These are phyloP conservation scores for Aspergillus brunneoviolaceus DNA, from an alignment of 2,329 filamentous ascomycete species.

Conservation along the genomic window DNA sequence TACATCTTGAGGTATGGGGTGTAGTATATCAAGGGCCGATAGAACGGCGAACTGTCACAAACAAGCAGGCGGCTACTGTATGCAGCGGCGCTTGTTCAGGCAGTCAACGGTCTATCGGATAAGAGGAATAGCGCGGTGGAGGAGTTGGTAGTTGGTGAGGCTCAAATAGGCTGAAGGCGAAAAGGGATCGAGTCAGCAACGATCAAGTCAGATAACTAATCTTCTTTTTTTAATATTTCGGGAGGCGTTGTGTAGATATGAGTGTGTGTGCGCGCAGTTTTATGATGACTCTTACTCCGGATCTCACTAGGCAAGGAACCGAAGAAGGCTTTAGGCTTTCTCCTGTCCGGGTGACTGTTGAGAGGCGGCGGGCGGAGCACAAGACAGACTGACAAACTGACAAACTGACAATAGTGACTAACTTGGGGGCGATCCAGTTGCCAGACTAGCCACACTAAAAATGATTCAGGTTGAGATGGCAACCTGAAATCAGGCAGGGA, in stretches of 20 bases:
- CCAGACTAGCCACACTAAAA: slow-evolving; percentile 7
- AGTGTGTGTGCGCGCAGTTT: slow-evolving; percentile 6
- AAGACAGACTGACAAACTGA: not conserved
- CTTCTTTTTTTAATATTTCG: slow-evolving; percentile 11
- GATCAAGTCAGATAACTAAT: slow-evolving; percentile 2
- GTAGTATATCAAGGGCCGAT: slow-evolving; percentile 28
- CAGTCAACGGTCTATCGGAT: slow-evolving; percentile 27
- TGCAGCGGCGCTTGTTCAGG: slow-evolving; percentile 28
- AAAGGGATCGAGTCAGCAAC: slow-evolving; percentile 21
- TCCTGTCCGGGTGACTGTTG: slow-evolving; percentile 21
- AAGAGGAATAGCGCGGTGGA: slow-evolving; percentile 6
- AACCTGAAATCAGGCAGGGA: slow-evolving; percentile 4
- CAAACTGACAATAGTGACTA: slow-evolving; percentile 11
- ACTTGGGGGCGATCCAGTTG: slow-evolving; percentile 16
- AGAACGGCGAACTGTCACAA: slow-evolving; percentile 29
- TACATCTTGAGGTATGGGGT: slow-evolving; percentile 39
- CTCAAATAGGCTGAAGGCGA: slow-evolving; percentile 20
- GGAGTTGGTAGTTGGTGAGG: slow-evolving; percentile 12
- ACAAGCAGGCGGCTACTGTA: slow-evolving; percentile 33
- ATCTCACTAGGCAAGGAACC: slow-evolving; percentile 13
- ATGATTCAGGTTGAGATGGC: slow-evolving; percentile 16
- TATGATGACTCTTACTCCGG: slow-evolving; percentile 19
- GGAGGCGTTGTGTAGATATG: not conserved
- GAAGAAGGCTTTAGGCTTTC: slow-evolving; percentile 9
- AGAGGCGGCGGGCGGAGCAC: slow-evolving; percentile 12